Evolutionary conservation across 768 basidiomycete species (phyloP).

Genomic region (Collybia nuda): DNA sequence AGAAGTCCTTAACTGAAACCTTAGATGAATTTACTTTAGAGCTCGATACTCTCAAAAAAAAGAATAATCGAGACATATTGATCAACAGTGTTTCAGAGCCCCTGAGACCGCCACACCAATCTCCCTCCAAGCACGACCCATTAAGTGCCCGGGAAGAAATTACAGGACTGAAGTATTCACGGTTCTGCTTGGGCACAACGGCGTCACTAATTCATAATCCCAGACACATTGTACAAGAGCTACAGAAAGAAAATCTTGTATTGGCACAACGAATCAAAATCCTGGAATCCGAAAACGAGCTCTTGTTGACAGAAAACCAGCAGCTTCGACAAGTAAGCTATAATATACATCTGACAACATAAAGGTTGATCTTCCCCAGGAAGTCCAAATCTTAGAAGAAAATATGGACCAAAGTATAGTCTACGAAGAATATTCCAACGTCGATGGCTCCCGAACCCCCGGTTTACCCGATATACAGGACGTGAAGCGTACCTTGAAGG

Average conservation of each 20-base stretch:
- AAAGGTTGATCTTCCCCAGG: constrained; percentile 38
- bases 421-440: constrained; percentile 43
- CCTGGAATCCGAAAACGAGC: constrained; percentile 76
- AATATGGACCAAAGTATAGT: constrained; percentile 63
- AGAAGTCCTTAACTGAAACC: constrained; percentile 25
- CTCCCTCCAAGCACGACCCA: constrained; percentile 51
- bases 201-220: neutral
- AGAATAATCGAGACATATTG: constrained; percentile 54
- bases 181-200: constrained; percentile 9
- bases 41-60: constrained; percentile 58
- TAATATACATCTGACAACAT: neutral
- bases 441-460: constrained; percentile 8
- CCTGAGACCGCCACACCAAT: constrained; percentile 14
- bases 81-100: constrained; percentile 37
- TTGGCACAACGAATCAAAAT: constrained; percentile 63
- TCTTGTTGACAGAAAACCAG: constrained; percentile 63
- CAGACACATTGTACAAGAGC: constrained; percentile 85
- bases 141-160: constrained; percentile 63
- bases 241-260: constrained; percentile 77
- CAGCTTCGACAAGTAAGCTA: constrained; percentile 68
- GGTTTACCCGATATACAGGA: constrained; percentile 24
- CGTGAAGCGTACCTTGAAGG: constrained; percentile 42
- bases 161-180: constrained; percentile 71
- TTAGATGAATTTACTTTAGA: constrained; percentile 41
- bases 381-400: constrained; percentile 75